phyloP scores from a whole-genome alignment of 1,284 basidiomycete genomes.

The Pascua sp. region DNA sequence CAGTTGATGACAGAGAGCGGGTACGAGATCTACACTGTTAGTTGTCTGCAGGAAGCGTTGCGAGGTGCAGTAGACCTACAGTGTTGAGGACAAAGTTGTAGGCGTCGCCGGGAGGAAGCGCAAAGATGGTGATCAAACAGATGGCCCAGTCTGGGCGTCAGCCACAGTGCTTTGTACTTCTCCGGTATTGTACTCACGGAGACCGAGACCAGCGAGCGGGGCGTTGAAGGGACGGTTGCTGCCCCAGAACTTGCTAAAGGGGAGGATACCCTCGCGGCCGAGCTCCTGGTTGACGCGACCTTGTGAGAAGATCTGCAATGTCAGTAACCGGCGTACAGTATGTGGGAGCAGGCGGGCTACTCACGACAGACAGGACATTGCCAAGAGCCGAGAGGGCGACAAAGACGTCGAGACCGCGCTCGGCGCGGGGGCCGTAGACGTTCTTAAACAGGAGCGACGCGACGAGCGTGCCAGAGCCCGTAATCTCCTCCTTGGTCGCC shows the following conservation, averaged over 20 bases:
- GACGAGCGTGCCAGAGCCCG: slow-evolving; percentile 35
- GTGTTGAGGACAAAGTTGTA: slow-evolving; percentile 52
- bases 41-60: background rate
- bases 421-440: slow-evolving; percentile 3
- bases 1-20: slow-evolving; percentile 17
- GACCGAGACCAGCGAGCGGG: slow-evolving; percentile 17
- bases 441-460: slow-evolving; percentile 29
- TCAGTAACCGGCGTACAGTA: background rate
- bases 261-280: slow-evolving; percentile 45
- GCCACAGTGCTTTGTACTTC: slow-evolving; percentile 39
- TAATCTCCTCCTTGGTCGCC: slow-evolving; percentile 43
- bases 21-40: slow-evolving; percentile 10
- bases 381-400: slow-evolving; percentile 46
- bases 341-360: background rate
- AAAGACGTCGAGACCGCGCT: slow-evolving; percentile 31
- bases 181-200: background rate
- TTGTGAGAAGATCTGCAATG: slow-evolving; percentile 27
- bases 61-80: background rate
- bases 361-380: slow-evolving; percentile 32
- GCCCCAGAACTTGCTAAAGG: slow-evolving; percentile 40
- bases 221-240: slow-evolving; percentile 40
- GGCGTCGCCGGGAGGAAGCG: slow-evolving; percentile 57
- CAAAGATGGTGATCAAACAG: slow-evolving; percentile 58
- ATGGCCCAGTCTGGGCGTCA: slow-evolving; percentile 47
- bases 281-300: slow-evolving; percentile 47